Conservation (phyloP, 1,284 basidiomycete genomes). For the Ustilago sp. region DNA sequence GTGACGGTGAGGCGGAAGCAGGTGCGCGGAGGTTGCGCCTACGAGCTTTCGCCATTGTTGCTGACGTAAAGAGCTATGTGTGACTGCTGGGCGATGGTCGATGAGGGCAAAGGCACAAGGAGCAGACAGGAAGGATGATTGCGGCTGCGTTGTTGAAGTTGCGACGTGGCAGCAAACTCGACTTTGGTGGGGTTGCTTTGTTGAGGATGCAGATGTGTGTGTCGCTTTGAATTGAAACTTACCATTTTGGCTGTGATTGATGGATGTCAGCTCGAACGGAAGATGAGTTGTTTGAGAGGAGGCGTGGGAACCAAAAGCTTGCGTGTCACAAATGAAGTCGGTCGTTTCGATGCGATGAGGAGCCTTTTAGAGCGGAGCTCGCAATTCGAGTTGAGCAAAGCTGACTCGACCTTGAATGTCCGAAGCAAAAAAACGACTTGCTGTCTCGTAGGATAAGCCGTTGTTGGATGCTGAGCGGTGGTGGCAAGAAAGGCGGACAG, state of each 20-base stretch:
- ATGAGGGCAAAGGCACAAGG: not conserved
- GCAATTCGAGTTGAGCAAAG: not conserved
- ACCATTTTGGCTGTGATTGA: conserved; percentile 7
- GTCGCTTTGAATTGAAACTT: not conserved
- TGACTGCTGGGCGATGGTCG: not conserved
- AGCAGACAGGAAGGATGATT: not conserved
- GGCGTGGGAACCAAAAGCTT: not conserved
- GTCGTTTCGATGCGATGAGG: conserved; percentile 1
- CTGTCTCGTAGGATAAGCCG: not conserved
- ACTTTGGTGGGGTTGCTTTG: not conserved
- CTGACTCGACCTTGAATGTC: not conserved
- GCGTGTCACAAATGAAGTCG: conserved; percentile 14
- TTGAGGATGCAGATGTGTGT: conserved; percentile 2
- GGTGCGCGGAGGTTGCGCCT: conserved; percentile 34
- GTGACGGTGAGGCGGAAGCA: conserved; percentile 4
- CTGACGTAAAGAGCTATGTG: not conserved
- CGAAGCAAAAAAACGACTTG: not conserved
- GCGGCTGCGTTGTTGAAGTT: conserved; percentile 1
- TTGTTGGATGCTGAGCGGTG: not conserved
- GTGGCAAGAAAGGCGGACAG: not conserved
- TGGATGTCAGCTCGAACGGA: too few relatives aligned
- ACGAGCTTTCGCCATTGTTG: conserved; percentile 32
- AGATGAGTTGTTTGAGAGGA: not conserved
- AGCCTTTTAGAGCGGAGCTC: not conserved
- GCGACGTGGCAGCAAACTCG: not conserved